Base-by-base conservation (phyloP, 805 yeast genomes). In the Ogataea methanolica region DNA sequence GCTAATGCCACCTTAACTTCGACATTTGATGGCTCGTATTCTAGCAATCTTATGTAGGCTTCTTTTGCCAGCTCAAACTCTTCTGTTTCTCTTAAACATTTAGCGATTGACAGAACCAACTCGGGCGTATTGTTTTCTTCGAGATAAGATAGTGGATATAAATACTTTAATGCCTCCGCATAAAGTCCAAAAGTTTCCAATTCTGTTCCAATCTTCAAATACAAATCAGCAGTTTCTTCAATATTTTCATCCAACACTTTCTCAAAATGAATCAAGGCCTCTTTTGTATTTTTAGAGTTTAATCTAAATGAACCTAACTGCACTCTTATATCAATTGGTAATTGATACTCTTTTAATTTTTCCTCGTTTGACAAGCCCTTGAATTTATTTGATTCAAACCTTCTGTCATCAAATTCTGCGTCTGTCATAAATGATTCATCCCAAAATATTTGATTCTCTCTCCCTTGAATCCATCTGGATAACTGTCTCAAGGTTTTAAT, bases 301-400 rank as follows among this genome's bases (percentile, higher is more conserved):
- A 94, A 67, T 49, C 99, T 74, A 42, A 88, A 73, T 11, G 82
- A 65, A 0, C 96, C 96, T 22, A 94, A 62, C 63, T 94, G 88
- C 31, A 82, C 83, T 46, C 98, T 68, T 23, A 94, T 87, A 68
- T 92, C 98, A 41, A 91, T 81, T 1, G 98, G 98, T 19, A 94
- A 66, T 8, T 74, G 65, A 54, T 66, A 79, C 56, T 73, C 73
- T 35, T 67, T 53, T 47, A 69, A 63, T 5, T 66, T 62, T 46
- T 75, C 77, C 41, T 66, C 67, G 12, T 59, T 61, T 1, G 73
- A 56, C 23, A 79, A 53, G 1, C 71, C 64, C 44, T 70, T 73
- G 55, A 63, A 79, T 42, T 69, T 71, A 9, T 69, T 64, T 54
- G 73, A 73, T 39, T 73, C 76, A 35, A 68, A 65, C 52, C 95